Base-by-base conservation (phyloP, 1,284 basidiomycete genomes). In the Ustilago xerochloae region DNA sequence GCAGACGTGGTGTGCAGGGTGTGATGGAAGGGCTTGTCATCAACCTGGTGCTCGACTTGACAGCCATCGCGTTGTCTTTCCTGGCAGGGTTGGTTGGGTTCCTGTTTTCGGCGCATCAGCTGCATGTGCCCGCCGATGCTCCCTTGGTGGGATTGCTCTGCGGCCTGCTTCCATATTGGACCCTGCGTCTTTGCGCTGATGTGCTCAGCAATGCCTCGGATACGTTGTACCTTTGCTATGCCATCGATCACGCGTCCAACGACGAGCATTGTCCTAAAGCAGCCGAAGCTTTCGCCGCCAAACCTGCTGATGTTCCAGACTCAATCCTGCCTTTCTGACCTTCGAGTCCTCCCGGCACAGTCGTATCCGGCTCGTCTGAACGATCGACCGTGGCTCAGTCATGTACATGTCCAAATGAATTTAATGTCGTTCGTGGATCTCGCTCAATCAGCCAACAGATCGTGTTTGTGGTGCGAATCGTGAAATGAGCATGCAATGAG, bases 191-290 rank as follows among this genome's bases (percentile, higher is more conserved):
- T 67, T 93, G 92, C 66, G 89, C 92, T 6, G 92, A 92, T 5
- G 87, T 94, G 4, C 88, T 95, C 30, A 89, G 89, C 68, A 93
- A 95, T 83, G 90, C 90, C 10, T 63, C 92, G 61, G 93, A 95
- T 80, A 91, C 93, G 2, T 81, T 95, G 53, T 95, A 93, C 81
- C 88, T 95, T 39, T 95, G 93, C 80, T 93, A 93, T 81, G 92
- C 92, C 77, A 92, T 95, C 55, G 93, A 94, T 81, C 90, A 90
- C 73, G 91, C 92, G 51, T 86, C 88, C 12, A 67, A 69, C 48
- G 70, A 72, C 28, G 64, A 65, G 33, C 65, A 72, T 18, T 74
- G 71, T 41, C 71, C 71, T 15, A 74, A 63, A 15, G 71, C 66
- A 16, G 58, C 58, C 9, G 50, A 65, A 26, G 71, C 71, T 1